These are phyloP conservation scores for Pseudomassariella vexata DNA, from an alignment of 2,329 filamentous ascomycete genomes.

Conservation along the genomic window DNA sequence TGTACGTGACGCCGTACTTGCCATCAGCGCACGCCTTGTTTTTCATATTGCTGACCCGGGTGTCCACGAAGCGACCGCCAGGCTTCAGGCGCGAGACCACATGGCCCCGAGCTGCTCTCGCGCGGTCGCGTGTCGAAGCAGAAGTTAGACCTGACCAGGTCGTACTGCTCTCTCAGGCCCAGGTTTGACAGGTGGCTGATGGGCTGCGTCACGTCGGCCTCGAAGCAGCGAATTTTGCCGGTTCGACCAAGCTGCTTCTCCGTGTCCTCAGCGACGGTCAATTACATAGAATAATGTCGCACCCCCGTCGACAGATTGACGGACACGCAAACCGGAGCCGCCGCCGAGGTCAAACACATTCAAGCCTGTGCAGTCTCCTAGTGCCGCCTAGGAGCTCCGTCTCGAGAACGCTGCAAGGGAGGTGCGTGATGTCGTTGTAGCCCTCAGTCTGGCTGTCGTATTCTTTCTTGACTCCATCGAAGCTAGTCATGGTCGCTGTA, in stretches of 20 bases:
- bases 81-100: conserved; percentile 18
- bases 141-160: conserved; percentile 28
- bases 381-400: conserved; percentile 21
- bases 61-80: conserved; percentile 20
- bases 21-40: conserved; percentile 9
- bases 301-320: conserved; percentile 17
- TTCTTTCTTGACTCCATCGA: no score
- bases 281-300: conserved; percentile 21
- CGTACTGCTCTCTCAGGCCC: conserved; percentile 15
- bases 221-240: conserved; percentile 15
- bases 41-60: conserved; percentile 13
- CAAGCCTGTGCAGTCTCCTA: conserved; percentile 17
- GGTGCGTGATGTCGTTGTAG: conserved; percentile 4
- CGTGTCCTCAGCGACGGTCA: conserved; percentile 13
- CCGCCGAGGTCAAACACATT: conserved; percentile 24
- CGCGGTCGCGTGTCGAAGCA: conserved; percentile 21
- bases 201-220: conserved; percentile 18
- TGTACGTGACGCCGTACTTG: conserved; percentile 12
- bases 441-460: conserved; percentile 3
- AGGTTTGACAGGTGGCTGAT: conserved; percentile 12
- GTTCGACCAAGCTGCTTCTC: conserved; percentile 5
- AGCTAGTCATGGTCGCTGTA: no score
- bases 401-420: conserved; percentile 14
- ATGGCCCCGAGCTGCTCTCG: conserved; percentile 19
- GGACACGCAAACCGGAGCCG: conserved; percentile 21